phyloP scores from a whole-genome alignment of 257 asterid species.

The Capsicum pubescens region DNA sequence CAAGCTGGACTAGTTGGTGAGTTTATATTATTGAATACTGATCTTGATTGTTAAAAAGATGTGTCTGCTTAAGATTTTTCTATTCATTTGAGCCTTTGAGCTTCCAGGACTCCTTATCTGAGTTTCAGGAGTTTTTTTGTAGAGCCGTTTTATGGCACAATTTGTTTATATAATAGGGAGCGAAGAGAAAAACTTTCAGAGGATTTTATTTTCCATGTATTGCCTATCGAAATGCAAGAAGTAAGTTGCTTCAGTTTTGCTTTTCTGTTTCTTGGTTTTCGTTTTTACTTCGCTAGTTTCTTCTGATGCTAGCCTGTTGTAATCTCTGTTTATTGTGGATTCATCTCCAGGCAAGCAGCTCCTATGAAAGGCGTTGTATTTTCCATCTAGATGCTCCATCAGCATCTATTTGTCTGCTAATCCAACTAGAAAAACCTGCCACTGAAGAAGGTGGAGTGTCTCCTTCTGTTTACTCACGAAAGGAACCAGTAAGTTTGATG shows the following conservation, averaged over 20 bases:
- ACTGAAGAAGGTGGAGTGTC: conserved; percentile 99
- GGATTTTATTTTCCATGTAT: conserved; percentile 78
- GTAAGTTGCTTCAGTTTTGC: conserved; percentile 56
- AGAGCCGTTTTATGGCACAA: conserved; percentile 99
- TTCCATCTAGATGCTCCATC: conserved; percentile 96
- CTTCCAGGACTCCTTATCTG: conserved; percentile 54
- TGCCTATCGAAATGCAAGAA: conserved; percentile 76
- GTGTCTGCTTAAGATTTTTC: conserved; percentile 31
- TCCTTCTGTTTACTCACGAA: conserved; percentile 94
- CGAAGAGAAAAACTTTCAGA: conserved; percentile 99
- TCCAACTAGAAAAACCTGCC: conserved; percentile 98
- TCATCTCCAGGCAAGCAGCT: conserved; percentile 61
- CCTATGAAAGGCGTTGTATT: conserved; percentile 71
- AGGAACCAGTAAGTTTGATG: conserved; percentile 87
- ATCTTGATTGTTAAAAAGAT: conserved; percentile 30
- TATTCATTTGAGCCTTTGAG: conserved; percentile 41
- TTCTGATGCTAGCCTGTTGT: conserved; percentile 23
- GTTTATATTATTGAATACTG: conserved; percentile 48
- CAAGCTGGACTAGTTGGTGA: conserved; percentile 98
- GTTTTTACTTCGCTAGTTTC: neutral
- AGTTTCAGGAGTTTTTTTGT: conserved; percentile 67
- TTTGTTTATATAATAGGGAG: conserved; percentile 97
- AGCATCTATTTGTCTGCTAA: conserved; percentile 90
- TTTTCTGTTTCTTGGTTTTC: conserved; percentile 30
- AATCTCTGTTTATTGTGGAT: conserved; percentile 23